phyloP scores from a whole-genome alignment of 257 asterid species.

The Nemophila menziesii region DNA sequence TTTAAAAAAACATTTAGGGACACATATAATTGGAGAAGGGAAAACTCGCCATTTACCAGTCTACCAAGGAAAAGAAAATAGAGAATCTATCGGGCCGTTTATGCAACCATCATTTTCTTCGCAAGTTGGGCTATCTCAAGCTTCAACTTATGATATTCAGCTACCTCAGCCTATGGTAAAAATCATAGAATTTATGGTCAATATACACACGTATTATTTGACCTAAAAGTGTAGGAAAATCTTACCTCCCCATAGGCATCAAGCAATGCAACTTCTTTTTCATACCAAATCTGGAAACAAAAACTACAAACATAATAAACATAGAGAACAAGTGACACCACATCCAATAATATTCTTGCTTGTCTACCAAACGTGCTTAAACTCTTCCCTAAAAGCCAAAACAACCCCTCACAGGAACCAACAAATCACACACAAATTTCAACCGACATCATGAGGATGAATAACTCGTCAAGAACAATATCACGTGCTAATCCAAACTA shows the following conservation, averaged over 20 bases:
- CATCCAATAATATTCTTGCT: no score
- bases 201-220: conserved; percentile 6
- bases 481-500: no score
- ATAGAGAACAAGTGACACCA: no score
- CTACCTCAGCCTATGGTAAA: conserved; percentile 59
- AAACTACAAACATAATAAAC: no score
- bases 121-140: conserved; percentile 71
- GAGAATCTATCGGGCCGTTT: conserved; percentile 68
- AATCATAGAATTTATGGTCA: no score
- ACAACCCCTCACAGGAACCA: no score
- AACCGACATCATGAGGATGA: no score
- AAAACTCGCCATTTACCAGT: conserved; percentile 50
- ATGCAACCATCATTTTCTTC: conserved; percentile 82
- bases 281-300: conserved; percentile 96
- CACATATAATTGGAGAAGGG: not conserved
- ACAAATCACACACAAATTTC: no score
- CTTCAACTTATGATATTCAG: conserved; percentile 75
- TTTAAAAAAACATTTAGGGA: no score
- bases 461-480: no score
- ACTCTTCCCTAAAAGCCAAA: no score
- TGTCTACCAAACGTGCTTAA: no score
- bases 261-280: conserved; percentile 86
- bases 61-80: conserved; percentile 84
- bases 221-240: conserved; percentile 10
- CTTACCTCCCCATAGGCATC: conserved; percentile 90